Evolutionary conservation across 352 stramenopile species (phyloP), one percentile per base, ranked within the genome.

Genomic region (Phytophthora vignae): DNA sequence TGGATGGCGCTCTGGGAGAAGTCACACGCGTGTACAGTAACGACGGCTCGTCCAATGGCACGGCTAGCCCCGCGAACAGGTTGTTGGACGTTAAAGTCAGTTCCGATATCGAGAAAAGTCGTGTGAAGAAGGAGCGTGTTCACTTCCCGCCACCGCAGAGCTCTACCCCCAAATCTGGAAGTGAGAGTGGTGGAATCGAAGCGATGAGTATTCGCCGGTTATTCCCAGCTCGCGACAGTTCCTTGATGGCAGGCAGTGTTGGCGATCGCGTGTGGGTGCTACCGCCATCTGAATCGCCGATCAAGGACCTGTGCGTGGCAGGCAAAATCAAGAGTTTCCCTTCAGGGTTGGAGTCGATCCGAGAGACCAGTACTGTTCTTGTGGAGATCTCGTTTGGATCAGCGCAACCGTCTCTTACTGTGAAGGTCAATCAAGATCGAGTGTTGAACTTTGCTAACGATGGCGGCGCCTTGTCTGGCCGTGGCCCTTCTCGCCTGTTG

Each of bases 141-240:
- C 72, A 63, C 27, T 94, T 82, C 61, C 87, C 84, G 3, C 74
- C 79, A n/a, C 60, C 66, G 42, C 27, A 57, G 36, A n/a, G 12
- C 9, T 15, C 48, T 21, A 59, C 38, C n/a, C 29, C 60, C n/a
- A 73, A 55, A 58, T 58, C 46, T 22, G 63, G 40, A 40, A 68
- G 60, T 49, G 69, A 73, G 5, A 63, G 74, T 17, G 67, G 73
- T 44, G 61, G 59, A 33, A 92, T 92, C 55, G 82, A 91, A 71
- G 84, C 84, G 9, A 92, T 91, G 87, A 92, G 84, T 33, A 80
- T 93, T 50, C 85, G 81, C n/a, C 74, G 79, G 15, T 71, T 93
- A 33, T 92, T 93, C 29, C 81, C 87, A 46, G 74, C 82, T 22
- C 83, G 82, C 0, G 81, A 92, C 22, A 94, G 78, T 40, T 94